phyloP scores from a whole-genome alignment of 2,329 filamentous ascomycete species.

The Fusarium circinatum region DNA sequence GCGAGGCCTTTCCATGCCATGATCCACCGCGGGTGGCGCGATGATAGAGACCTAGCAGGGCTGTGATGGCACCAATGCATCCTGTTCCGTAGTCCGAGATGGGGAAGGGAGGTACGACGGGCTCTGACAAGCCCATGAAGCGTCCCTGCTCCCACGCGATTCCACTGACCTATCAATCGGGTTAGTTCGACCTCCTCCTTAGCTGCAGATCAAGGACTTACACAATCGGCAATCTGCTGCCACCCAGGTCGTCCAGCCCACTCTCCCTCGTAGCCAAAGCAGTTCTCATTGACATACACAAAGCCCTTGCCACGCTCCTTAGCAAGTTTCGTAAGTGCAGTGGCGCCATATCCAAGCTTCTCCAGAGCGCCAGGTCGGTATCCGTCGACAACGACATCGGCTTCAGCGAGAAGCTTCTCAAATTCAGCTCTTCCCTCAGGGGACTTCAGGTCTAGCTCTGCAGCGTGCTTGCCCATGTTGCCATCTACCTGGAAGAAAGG shows the following conservation, averaged over 20 bases:
- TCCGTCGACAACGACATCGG: constrained; percentile 73
- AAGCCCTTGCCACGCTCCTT: constrained; percentile 68
- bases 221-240: constrained; percentile 77
- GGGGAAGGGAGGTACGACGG: constrained; percentile 72
- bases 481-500: constrained; percentile 79
- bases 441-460: constrained; percentile 70
- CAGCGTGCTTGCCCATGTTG: constrained; percentile 76
- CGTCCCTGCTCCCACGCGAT: constrained; percentile 70
- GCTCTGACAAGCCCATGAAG: constrained; percentile 70
- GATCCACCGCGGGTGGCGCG: constrained; percentile 72
- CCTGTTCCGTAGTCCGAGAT: constrained; percentile 77
- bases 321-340: constrained; percentile 63
- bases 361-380: constrained; percentile 74
- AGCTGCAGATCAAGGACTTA: constrained; percentile 29
- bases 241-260: constrained; percentile 74
- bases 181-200: neutral
- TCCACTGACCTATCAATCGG: constrained; percentile 57
- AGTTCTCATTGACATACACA: constrained; percentile 77
- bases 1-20: constrained; percentile 71
- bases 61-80: constrained; percentile 75
- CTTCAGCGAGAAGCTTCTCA: constrained; percentile 67
- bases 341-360: constrained; percentile 70
- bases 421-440: constrained; percentile 64
- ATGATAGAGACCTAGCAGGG: constrained; percentile 70
- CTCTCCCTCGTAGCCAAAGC: constrained; percentile 70